A percentile compares a stretch with the other conserved stretches of the same genome.
Evolutionary conservation across 768 basidiomycete genomes (phyloP).

Genomic region (Rhizopogon roseolus): DNA sequence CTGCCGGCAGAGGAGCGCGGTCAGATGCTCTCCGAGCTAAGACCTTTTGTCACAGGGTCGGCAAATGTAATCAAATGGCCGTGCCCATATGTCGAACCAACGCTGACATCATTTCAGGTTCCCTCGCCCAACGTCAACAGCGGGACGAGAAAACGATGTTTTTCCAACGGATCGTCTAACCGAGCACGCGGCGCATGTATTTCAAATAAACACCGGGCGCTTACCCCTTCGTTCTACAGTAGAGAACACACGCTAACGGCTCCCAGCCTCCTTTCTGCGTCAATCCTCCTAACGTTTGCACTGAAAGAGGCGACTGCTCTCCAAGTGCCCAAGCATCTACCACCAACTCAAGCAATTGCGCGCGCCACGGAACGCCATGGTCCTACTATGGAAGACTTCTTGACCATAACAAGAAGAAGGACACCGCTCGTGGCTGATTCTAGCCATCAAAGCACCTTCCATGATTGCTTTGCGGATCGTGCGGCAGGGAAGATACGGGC

Average conservation of each 20-base stretch:
- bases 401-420: conserved; percentile 32
- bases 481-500: conserved; percentile 26
- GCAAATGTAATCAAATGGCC: conserved; percentile 23
- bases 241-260: conserved; percentile 17
- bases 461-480: conserved; percentile 27
- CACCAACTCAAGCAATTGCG: conserved; percentile 42
- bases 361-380: conserved; percentile 39
- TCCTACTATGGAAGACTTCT: conserved; percentile 52
- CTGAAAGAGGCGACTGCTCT: conserved; percentile 42
- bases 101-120: conserved; percentile 20
- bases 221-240: conserved; percentile 13
- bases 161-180: conserved; percentile 15
- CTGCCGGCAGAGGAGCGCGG: conserved; percentile 34
- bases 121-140: conserved; percentile 22
- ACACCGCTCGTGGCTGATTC: conserved; percentile 50
- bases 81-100: neutral
- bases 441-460: conserved; percentile 19
- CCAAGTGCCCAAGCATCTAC: conserved; percentile 46
- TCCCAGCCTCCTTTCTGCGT: conserved; percentile 37
- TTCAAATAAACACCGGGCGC: conserved; percentile 1
- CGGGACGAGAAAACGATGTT: conserved; percentile 10
- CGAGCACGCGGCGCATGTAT: conserved; percentile 5
- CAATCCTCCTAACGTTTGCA: conserved; percentile 50
- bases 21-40: conserved; percentile 36
- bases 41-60: conserved; percentile 31